Base-by-base conservation (phyloP, 371 early-diverging fungal genomes). In the Mortierella sp. region DNA sequence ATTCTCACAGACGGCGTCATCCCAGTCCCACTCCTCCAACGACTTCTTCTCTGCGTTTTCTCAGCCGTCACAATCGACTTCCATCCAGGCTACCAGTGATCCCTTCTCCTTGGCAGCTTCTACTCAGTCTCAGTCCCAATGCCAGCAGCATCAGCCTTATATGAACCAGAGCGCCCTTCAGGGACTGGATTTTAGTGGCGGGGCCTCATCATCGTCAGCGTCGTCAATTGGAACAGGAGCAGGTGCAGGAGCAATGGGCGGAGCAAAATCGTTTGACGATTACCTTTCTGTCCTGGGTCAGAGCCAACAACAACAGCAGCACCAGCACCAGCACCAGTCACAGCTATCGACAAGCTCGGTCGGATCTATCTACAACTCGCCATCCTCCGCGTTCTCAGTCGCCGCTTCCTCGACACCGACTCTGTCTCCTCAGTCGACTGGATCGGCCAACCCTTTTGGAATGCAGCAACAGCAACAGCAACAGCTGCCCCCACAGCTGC, bases 201-300 rank as follows among this genome's bases (percentile, higher is more conserved):
- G 45, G 7, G 66, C 13, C 4, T 29, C 41, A 11, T 31, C 50
- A 26, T 11, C 41, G 16, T 29, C 61, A 19, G 43, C 63, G 44
- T 9, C 52, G 22, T 43, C 37, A 71, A 7, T 4, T n/a, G 11
- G 39, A 4, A 26, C 47, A 34, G 79, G 71, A 45, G 61, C 65
- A 24, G 37, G 65, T 22, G 34, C 70, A 10, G 69, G 43, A 68
- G 9, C 16, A n/a, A 5, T 40, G 13, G 29, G 41, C 7, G 80
- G 73, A 47, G 34, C 80, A 50, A 80, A 76, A 43, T 80, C 80
- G n/a, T 80, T 80, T 65, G 80, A 80, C 48, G 80, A 80, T 39
- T 80, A 76, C 64, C 64, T 80, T 11, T 70, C 63, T 4, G 53
- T 64, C 9, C 34, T 80, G 34, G 67, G 70, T 6, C 69, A 73